These are phyloP conservation scores for Hemileia vastatrix DNA, from an alignment of 1,284 basidiomycete genomes.

Conservation along the genomic window DNA sequence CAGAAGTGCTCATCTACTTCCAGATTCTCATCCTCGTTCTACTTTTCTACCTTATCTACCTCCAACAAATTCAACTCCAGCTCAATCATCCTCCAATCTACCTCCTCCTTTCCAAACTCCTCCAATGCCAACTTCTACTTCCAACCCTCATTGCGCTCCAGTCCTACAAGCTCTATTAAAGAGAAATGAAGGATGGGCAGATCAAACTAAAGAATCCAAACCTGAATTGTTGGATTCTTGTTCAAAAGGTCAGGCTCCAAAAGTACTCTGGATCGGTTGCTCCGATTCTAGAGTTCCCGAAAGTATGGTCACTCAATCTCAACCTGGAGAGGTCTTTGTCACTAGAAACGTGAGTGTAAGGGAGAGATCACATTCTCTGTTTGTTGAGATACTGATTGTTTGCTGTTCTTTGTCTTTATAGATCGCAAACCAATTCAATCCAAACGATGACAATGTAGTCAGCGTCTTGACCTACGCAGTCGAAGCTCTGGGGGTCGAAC, in stretches of 20 bases:
- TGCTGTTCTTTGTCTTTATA: too few species aligned
- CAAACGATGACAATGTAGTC: constrained; percentile 64
- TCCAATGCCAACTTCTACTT: neutral
- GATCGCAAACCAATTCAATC: constrained; percentile 54
- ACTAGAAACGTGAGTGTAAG: constrained; percentile 30
- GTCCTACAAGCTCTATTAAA: neutral
- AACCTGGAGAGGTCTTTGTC: constrained; percentile 42
- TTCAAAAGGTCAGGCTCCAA: constrained; percentile 60
- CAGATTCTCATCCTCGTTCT: too few species aligned
- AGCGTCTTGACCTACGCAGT: constrained; percentile 76
- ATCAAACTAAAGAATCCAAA: constrained; percentile 52
- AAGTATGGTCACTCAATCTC: constrained; percentile 38
- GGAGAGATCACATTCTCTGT: too few species aligned
- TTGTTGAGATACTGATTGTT: too few species aligned
- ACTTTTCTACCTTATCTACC: too few species aligned
- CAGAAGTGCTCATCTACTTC: too few species aligned
- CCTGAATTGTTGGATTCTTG: constrained; percentile 57
- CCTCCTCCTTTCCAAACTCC: neutral
- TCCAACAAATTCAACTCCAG: neutral
- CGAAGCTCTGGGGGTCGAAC: constrained; percentile 64
- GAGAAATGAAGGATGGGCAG: constrained; percentile 60
- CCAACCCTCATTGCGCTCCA: neutral
- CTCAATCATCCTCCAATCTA: neutral
- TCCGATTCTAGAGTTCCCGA: constrained; percentile 59
- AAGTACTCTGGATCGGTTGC: constrained; percentile 66